phyloP scores from a whole-genome alignment of 306 rosid genomes.

The Prunus mongolica region DNA sequence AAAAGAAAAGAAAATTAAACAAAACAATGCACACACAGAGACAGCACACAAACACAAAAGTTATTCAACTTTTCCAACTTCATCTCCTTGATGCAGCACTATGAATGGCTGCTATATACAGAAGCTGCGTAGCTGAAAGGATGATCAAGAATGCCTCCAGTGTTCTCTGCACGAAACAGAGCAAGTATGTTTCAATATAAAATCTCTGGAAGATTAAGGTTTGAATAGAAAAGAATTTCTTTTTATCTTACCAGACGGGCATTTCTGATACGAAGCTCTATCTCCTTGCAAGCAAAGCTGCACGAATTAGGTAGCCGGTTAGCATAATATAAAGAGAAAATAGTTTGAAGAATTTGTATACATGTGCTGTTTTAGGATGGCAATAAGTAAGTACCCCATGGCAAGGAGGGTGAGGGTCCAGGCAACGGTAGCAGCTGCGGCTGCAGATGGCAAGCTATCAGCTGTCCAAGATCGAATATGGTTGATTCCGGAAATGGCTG shows the following conservation, averaged over 20 bases:
- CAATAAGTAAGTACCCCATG: conserved; percentile 54
- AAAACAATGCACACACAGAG: conserved; percentile 1
- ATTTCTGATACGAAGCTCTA: conserved; percentile 62
- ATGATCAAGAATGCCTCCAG: conserved; percentile 93
- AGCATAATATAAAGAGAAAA: neutral
- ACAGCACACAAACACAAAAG: conserved; percentile 14
- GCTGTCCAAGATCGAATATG: conserved; percentile 77
- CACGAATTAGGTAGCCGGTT: conserved; percentile 15
- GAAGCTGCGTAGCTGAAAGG: conserved; percentile 81
- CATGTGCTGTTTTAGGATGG: neutral
- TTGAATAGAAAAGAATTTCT: neutral
- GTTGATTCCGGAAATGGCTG: conserved; percentile 59
- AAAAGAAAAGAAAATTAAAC: neutral
- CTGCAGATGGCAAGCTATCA: conserved; percentile 84
- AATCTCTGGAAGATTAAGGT: neutral
- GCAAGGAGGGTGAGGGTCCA: conserved; percentile 94
- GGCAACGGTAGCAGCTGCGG: conserved; percentile 68
- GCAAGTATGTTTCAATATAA: neutral
- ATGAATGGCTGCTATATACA: conserved; percentile 74
- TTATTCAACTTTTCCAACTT: neutral
- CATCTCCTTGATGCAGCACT: conserved; percentile 38
- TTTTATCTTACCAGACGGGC: conserved; percentile 64
- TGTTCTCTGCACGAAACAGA: conserved; percentile 54
- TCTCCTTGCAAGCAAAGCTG: conserved; percentile 96
- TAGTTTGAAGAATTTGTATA: neutral